Evolutionary conservation across 2,329 filamentous ascomycete species (phyloP).

Genomic region (Fusarium liriodendri): DNA sequence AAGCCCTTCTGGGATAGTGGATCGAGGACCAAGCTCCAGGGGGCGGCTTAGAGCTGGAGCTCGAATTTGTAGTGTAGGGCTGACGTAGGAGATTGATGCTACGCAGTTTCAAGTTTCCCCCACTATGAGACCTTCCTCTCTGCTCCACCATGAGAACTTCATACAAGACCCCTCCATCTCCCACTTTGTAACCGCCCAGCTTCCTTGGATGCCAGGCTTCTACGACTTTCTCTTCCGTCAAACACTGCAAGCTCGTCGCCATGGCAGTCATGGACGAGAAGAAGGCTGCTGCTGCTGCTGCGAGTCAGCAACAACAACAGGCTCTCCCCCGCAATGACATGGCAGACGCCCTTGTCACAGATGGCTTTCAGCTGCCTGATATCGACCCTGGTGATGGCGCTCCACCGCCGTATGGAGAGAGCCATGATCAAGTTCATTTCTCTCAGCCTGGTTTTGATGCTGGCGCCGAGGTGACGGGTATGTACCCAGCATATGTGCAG

Average conservation of each 20-base stretch:
- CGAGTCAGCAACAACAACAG: conserved; percentile 34
- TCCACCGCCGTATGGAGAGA: conserved; percentile 70
- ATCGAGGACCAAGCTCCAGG: neutral
- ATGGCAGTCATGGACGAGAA: conserved; percentile 47
- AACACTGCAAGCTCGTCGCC: conserved; percentile 3
- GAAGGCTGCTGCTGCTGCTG: conserved; percentile 36
- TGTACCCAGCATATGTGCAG: neutral
- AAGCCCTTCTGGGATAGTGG: neutral
- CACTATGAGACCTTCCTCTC: neutral
- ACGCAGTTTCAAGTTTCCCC: conserved; percentile 1
- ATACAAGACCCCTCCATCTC: conserved; percentile 6
- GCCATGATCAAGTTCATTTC: conserved; percentile 67
- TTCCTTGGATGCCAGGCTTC: conserved; percentile 3
- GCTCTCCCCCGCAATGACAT: conserved; percentile 16
- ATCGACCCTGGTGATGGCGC: conserved; percentile 55
- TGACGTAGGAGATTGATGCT: conserved; percentile 3
- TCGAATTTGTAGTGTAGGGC: neutral
- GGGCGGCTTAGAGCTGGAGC: conserved; percentile 2
- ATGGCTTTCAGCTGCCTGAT: conserved; percentile 55
- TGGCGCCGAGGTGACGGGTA: conserved; percentile 68
- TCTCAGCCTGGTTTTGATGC: conserved; percentile 73
- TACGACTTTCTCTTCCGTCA: neutral
- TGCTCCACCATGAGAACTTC: conserved; percentile 11
- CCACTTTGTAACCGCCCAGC: neutral
- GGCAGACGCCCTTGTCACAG: conserved; percentile 49